Percentiles rank a stretch among this genome's conserved stretches.
Evolutionary conservation across 805 yeast genomes (phyloP).

Genomic region (Brettanomyces bruxellensis): DNA sequence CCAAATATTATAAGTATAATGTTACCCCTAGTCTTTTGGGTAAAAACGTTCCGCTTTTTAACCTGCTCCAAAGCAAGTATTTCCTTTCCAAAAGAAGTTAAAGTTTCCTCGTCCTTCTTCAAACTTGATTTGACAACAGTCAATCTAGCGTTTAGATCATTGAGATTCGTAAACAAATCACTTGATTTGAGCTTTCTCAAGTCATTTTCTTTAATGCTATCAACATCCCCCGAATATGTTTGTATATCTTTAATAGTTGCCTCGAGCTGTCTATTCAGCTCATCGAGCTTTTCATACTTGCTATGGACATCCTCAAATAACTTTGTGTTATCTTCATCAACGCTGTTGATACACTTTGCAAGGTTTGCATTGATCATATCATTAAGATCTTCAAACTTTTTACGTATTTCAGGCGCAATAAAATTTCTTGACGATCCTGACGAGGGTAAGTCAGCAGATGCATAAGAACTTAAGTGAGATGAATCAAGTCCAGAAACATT

Average conservation of each 20-base stretch:
- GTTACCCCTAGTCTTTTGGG: slow-evolving; percentile 5
- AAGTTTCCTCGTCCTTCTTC: slow-evolving; percentile 11
- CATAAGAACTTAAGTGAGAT: too few relatives aligned
- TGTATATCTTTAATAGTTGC: slow-evolving; percentile 20
- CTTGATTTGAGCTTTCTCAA: slow-evolving; percentile 10
- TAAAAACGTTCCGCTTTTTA: slow-evolving; percentile 9
- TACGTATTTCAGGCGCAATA: slow-evolving; percentile 13
- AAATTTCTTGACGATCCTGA: too few relatives aligned
- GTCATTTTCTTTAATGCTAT: slow-evolving; percentile 19
- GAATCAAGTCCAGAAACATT: too few relatives aligned
- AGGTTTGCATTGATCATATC: slow-evolving; percentile 17
- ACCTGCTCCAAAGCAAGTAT: slow-evolving; percentile 12
- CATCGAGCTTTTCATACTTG: slow-evolving; percentile 19
- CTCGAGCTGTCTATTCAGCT: slow-evolving; percentile 21
- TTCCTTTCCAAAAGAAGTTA: slow-evolving; percentile 13
- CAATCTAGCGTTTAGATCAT: slow-evolving; percentile 20
- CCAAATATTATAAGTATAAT: neutral
- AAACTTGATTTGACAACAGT: slow-evolving; percentile 16
- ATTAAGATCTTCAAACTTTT: slow-evolving; percentile 21
- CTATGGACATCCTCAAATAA: slow-evolving; percentile 20
- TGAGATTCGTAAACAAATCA: slow-evolving; percentile 19
- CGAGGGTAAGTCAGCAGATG: too few relatives aligned
- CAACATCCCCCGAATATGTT: slow-evolving; percentile 19
- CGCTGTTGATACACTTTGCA: slow-evolving; percentile 13
- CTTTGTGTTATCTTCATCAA: slow-evolving; percentile 22